Percentiles rank a stretch among this genome's conserved stretches.
Conservation (phyloP, 75 land plant genomes). For the Pseudotsuga menziesii region DNA sequence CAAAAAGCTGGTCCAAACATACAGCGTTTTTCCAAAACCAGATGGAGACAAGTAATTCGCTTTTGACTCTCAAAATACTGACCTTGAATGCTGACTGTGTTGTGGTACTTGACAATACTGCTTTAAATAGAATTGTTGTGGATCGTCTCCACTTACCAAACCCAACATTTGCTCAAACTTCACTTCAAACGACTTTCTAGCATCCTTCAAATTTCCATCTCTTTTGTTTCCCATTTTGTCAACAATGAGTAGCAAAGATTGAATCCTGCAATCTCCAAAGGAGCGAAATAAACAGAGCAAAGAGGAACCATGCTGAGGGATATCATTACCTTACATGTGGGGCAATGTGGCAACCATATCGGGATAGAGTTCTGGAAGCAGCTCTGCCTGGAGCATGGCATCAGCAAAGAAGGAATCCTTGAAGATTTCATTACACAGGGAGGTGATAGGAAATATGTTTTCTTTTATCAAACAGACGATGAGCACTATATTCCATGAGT, state of each 20-base stretch:
- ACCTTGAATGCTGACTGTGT: slow-evolving; percentile 99
- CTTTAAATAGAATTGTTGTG: no score
- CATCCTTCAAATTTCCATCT: no score
- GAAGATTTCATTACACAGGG: slow-evolving; percentile 99
- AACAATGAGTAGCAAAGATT: no score
- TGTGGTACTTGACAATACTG: no score
- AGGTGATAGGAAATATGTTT: no score
- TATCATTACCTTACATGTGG: slow-evolving; percentile 98
- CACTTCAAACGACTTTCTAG: no score
- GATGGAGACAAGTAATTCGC: slow-evolving; percentile 93
- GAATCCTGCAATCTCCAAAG: no score
- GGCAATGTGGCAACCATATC: slow-evolving; percentile 99
- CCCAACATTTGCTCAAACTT: slow-evolving; percentile 83
- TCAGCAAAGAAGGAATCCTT: slow-evolving; percentile 98
- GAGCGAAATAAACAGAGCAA: not conserved
- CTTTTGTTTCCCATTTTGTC: no score
- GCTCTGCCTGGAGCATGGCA: slow-evolving; percentile 99
- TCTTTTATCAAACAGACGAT: no score
- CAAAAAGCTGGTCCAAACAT: slow-evolving; percentile 98
- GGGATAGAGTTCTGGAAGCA: slow-evolving; percentile 99
- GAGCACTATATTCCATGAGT: no score
- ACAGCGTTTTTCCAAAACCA: slow-evolving; percentile 98
- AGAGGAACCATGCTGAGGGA: slow-evolving; percentile 83
- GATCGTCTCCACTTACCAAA: no score
- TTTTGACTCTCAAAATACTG: slow-evolving; percentile 86